phyloP scores from a whole-genome alignment of 2,329 filamentous ascomycete species.

The Colletotrichum limetticola region DNA sequence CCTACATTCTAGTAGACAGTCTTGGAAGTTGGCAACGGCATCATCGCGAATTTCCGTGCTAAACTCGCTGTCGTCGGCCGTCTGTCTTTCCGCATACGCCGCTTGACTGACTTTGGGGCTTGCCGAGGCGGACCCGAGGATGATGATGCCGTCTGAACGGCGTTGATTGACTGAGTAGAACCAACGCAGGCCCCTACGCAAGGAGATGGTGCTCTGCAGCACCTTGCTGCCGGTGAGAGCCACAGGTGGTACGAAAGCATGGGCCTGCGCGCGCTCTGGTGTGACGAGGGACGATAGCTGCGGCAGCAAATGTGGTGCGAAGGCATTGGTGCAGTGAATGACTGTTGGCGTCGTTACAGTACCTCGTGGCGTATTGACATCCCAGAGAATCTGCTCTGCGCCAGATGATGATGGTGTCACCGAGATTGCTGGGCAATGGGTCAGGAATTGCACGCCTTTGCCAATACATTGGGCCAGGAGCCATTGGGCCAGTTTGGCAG shows the following conservation, averaged over 20 bases:
- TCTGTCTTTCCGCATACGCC: slow-evolving; percentile 2
- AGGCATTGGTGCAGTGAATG: background rate
- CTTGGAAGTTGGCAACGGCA: slow-evolving; percentile 11
- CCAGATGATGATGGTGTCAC: background rate
- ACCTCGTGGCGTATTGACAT: background rate
- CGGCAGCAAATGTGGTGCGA: slow-evolving; percentile 14
- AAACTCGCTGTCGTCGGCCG: slow-evolving; percentile 1
- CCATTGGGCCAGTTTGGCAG: slow-evolving; percentile 61
- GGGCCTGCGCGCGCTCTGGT: slow-evolving; percentile 16
- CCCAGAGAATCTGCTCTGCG: background rate
- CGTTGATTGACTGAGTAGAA: slow-evolving; percentile 63
- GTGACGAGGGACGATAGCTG: slow-evolving; percentile 1
- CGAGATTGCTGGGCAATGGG: background rate
- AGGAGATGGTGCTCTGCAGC: slow-evolving; percentile 53
- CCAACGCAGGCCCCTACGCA: slow-evolving; percentile 56
- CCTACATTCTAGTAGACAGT: slow-evolving; percentile 1
- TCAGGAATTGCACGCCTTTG: background rate
- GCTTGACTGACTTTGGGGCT: slow-evolving; percentile 14
- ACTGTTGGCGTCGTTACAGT: background rate
- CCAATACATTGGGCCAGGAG: slow-evolving; percentile 43
- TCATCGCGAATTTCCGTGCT: slow-evolving; percentile 16
- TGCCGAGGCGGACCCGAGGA: slow-evolving; percentile 8
- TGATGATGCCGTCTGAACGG: slow-evolving; percentile 37
- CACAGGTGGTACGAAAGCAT: slow-evolving; percentile 45
- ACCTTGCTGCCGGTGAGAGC: slow-evolving; percentile 46